Evolutionary conservation across 148 eudicot species (phyloP).

Genomic region (Polygonum maritimum): DNA sequence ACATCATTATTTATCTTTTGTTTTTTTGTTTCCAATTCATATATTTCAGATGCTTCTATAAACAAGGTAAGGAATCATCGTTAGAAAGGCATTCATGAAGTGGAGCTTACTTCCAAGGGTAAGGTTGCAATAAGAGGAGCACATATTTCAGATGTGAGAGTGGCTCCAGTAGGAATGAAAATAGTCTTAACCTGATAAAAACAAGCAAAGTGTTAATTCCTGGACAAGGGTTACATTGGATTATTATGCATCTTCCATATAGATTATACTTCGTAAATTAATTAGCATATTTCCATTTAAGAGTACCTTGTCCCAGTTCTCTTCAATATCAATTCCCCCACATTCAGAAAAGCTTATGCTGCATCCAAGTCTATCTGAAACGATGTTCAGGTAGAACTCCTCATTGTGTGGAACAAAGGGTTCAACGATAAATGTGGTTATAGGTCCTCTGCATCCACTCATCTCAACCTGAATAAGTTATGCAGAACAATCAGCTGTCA

Average conservation of each 20-base stretch:
- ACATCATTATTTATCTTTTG: neutral
- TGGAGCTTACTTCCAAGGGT: slow-evolving; percentile 71
- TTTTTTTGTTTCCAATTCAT: neutral
- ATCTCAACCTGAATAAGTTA: slow-evolving; percentile 56
- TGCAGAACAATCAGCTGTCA: neutral
- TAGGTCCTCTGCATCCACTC: slow-evolving; percentile 98
- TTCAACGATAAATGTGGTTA: slow-evolving; percentile 91
- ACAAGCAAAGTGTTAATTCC: slow-evolving; percentile 1
- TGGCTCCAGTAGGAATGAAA: slow-evolving; percentile 51
- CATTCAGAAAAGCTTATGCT: slow-evolving; percentile 96
- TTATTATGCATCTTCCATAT: neutral
- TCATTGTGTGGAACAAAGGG: slow-evolving; percentile 91
- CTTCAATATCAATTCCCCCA: slow-evolving; percentile 98
- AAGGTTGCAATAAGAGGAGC: slow-evolving; percentile 97
- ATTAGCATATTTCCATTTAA: neutral
- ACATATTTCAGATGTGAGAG: slow-evolving; percentile 73
- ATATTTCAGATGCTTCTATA: neutral
- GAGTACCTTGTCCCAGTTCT: slow-evolving; percentile 98
- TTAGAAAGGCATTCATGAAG: neutral
- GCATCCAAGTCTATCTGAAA: slow-evolving; percentile 88
- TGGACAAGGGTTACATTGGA: neutral
- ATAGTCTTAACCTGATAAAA: slow-evolving; percentile 62
- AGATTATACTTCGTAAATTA: neutral
- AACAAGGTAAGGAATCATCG: neutral
- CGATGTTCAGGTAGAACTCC: slow-evolving; percentile 82